Evolutionary conservation across 345 rosid species (phyloP).

Genomic region (Brassica napus): Da-Ae NC_063441.1:21672501-21673000

Average conservation of each 20-base stretch:
- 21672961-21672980: background rate
- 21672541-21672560: background rate
- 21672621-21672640: background rate
- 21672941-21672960: background rate
- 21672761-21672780: background rate
- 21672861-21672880: background rate
- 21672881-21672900: background rate
- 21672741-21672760: background rate
- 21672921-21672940: background rate
- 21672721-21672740: background rate
- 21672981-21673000: background rate
- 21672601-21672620: background rate
- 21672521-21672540: background rate
- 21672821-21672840: background rate
- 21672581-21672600: background rate
- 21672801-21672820: background rate
- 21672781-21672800: constrained; percentile 1
- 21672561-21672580: background rate
- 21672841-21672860: background rate
- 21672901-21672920: background rate
- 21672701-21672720: background rate
- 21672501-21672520: background rate
- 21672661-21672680: background rate
- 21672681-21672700: no score
- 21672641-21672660: background rate